A percentile compares a stretch with the other conserved stretches of the same genome.
Evolutionary conservation across 192 early-diverging fungal genomes (phyloP).

Genomic region (Gamsiella multidivaricata): DNA sequence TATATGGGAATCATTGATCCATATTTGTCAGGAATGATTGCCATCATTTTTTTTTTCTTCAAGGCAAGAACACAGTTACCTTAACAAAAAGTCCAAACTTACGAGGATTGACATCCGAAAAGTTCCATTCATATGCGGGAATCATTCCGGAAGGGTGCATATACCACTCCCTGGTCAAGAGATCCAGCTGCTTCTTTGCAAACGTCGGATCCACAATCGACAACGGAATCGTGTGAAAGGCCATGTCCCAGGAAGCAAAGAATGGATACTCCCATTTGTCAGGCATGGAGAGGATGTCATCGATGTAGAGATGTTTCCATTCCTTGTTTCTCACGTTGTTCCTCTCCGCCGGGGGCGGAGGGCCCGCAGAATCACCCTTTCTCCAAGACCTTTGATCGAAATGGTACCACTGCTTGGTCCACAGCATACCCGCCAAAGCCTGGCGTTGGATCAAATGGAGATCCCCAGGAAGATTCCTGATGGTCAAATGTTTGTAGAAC

Average conservation of each 20-base stretch:
- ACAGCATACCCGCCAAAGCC: constrained; percentile 46
- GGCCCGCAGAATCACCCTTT: constrained; percentile 34
- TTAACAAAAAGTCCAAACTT: constrained; percentile 5
- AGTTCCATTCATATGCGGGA: constrained; percentile 53
- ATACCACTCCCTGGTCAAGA: constrained; percentile 52
- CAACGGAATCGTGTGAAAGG: constrained; percentile 43
- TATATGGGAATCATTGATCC: neutral
- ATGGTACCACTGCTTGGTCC: constrained; percentile 52
- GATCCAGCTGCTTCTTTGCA: constrained; percentile 47
- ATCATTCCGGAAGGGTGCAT: constrained; percentile 53
- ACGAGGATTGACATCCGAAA: constrained; percentile 55
- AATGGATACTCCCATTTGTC: constrained; percentile 57
- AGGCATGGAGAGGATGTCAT: constrained; percentile 49
- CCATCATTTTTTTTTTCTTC: no score
- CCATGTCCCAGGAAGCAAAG: constrained; percentile 52
- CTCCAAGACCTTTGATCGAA: constrained; percentile 49
- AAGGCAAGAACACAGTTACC: no score
- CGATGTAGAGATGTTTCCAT: constrained; percentile 49
- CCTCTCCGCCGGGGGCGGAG: constrained; percentile 24
- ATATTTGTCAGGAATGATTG: neutral
- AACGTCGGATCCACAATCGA: constrained; percentile 40
- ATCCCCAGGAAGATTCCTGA: constrained; percentile 18
- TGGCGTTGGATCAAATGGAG: constrained; percentile 28
- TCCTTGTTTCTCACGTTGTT: constrained; percentile 36
- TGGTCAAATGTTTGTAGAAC: constrained; percentile 12